These are phyloP conservation scores for Closterium sp. DNA, from an alignment of 139 green algal genomes.

Conservation along the genomic window DNA sequence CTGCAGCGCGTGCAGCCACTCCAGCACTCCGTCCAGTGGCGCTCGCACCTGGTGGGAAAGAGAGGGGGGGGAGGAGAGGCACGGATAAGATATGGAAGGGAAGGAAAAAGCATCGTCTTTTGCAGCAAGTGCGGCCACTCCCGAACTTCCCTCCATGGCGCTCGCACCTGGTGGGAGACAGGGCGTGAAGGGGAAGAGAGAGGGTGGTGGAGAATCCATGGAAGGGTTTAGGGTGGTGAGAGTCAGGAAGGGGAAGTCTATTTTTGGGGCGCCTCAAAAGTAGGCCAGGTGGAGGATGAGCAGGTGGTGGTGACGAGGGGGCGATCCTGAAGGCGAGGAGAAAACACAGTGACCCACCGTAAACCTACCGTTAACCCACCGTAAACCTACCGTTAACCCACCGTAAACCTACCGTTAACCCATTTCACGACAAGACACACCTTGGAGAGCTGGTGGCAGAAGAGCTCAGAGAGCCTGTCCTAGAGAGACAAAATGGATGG, in stretches of 20 bases:
- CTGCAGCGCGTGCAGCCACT: slow-evolving; percentile 49
- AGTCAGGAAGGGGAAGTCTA: too few relatives aligned
- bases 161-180: slow-evolving; percentile 12
- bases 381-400: too few relatives aligned
- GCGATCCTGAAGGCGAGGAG: too few relatives aligned
- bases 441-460: slow-evolving; percentile 21
- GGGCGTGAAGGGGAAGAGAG: slow-evolving; percentile 8
- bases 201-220: slow-evolving; percentile 19
- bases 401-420: too few relatives aligned
- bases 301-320: too few relatives aligned
- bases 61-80: background rate
- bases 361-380: too few relatives aligned
- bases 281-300: too few relatives aligned
- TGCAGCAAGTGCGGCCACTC: slow-evolving; percentile 49
- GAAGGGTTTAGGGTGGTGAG: too few relatives aligned
- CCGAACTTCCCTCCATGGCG: slow-evolving; percentile 22
- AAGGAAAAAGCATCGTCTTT: too few relatives aligned
- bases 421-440: background rate
- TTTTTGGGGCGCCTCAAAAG: too few relatives aligned
- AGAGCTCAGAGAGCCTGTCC: slow-evolving; percentile 25
- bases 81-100: slow-evolving; percentile 12
- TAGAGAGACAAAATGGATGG: slow-evolving; percentile 3
- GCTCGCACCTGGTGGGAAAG: slow-evolving; percentile 8
- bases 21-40: slow-evolving; percentile 30
- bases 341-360: too few relatives aligned